Percentiles rank a stretch among this genome's conserved stretches.
Conservation (phyloP, 176 grass and related monocot species). For the Avena atlantica region DNA sequence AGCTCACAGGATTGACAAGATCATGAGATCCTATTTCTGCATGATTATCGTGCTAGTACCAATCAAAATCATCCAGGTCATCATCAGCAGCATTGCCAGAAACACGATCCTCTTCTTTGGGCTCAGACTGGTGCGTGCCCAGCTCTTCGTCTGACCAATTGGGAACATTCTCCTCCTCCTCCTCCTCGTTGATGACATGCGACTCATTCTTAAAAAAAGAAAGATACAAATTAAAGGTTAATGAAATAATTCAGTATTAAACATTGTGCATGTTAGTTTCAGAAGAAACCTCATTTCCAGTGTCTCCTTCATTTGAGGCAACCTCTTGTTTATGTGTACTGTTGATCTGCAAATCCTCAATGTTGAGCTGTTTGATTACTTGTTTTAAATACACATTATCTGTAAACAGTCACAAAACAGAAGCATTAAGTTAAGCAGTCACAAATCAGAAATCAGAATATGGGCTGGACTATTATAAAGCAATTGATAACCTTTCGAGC, state of each 20-base stretch:
- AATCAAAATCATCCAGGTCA: slow-evolving; percentile 60
- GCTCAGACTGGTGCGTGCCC: slow-evolving; percentile 1
- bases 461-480: slow-evolving; percentile 13
- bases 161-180: slow-evolving; percentile 39
- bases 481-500: slow-evolving; percentile 55
- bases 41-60: slow-evolving; percentile 45
- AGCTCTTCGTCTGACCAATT: slow-evolving; percentile 34
- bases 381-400: slow-evolving; percentile 79
- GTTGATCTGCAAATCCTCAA: slow-evolving; percentile 40
- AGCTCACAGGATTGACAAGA: slow-evolving; percentile 8
- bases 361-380: slow-evolving; percentile 80
- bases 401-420: slow-evolving; percentile 41
- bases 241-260: neutral
- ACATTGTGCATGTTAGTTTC: neutral
- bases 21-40: neutral
- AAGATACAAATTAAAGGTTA: slow-evolving; percentile 15
- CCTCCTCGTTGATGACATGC: neutral
- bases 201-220: slow-evolving; percentile 23
- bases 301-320: slow-evolving; percentile 34
- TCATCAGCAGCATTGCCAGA: slow-evolving; percentile 44
- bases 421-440: slow-evolving; percentile 21
- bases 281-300: slow-evolving; percentile 39
- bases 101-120: slow-evolving; percentile 39
- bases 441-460: slow-evolving; percentile 39
- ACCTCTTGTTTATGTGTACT: slow-evolving; percentile 35